Percentiles rank a stretch among this genome's conserved stretches.
These are phyloP conservation scores for Penicillium riverlandense DNA, from an alignment of 495 filamentous ascomycete genomes.

Conservation along the genomic window DNA sequence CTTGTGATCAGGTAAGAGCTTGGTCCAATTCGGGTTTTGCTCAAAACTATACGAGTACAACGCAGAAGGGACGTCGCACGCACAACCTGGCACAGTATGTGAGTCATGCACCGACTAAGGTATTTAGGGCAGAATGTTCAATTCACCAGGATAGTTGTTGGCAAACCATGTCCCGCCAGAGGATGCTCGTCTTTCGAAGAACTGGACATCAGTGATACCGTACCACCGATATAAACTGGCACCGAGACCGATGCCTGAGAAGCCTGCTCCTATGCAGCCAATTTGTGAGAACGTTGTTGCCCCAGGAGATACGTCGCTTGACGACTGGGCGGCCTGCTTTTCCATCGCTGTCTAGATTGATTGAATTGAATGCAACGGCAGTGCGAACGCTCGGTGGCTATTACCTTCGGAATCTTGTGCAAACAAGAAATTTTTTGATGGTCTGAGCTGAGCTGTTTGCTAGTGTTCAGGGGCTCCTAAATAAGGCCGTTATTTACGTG, in stretches of 20 bases:
- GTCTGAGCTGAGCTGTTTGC: too few species aligned
- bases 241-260: constrained; percentile 17
- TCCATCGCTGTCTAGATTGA: too few species aligned
- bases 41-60: constrained; percentile 48
- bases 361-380: too few species aligned
- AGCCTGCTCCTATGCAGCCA: constrained; percentile 19
- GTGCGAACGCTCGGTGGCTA: too few species aligned
- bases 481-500: too few species aligned
- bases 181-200: constrained; percentile 18
- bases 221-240: constrained; percentile 27
- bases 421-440: too few species aligned
- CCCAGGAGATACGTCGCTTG: too few species aligned
- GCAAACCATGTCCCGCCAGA: constrained; percentile 24
- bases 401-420: too few species aligned
- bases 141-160: constrained; percentile 21
- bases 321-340: too few species aligned
- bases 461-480: too few species aligned
- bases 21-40: constrained; percentile 35
- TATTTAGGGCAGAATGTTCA: neutral
- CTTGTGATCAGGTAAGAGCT: constrained; percentile 28
- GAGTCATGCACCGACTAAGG: neutral
- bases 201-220: constrained; percentile 16
- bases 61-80: constrained; percentile 17
- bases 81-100: constrained; percentile 7
- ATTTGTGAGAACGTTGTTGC: too few species aligned